Conservation (phyloP, 202 grass and related monocot genomes). For the Carex arenaria region DNA sequence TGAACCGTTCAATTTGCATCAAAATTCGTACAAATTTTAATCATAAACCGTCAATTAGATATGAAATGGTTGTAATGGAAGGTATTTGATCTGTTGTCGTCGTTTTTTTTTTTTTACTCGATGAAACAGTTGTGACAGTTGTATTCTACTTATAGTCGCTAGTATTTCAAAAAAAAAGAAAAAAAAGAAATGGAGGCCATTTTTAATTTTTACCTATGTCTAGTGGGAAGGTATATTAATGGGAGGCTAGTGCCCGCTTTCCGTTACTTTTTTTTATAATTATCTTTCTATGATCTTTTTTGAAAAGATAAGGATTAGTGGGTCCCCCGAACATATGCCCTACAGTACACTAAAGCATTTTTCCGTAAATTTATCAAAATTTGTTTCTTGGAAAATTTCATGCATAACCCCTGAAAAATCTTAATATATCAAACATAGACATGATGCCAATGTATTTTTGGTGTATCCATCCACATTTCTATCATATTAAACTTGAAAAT, state of each 20-base stretch:
- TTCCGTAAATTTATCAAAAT: neutral
- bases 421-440: neutral
- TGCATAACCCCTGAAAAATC: neutral
- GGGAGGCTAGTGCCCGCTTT: slow-evolving; percentile 13
- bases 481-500: too few relatives aligned
- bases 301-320: neutral
- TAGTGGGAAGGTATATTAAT: slow-evolving; percentile 4
- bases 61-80: too few relatives aligned
- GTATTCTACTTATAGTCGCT: too few relatives aligned
- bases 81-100: too few relatives aligned
- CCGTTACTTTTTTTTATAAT: neutral
- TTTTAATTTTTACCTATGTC: neutral
- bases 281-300: neutral
- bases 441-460: too few relatives aligned
- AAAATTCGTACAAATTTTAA: too few relatives aligned
- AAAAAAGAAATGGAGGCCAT: neutral
- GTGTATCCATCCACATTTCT: too few relatives aligned
- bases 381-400: neutral
- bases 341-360: neutral
- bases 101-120: too few relatives aligned
- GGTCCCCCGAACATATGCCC: neutral
- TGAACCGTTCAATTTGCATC: too few relatives aligned
- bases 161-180: too few relatives aligned
- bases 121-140: too few relatives aligned
- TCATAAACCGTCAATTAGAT: too few relatives aligned